Evolutionary conservation across 495 filamentous ascomycete species (phyloP).

Genomic region (Sporormia fimetaria): DNA sequence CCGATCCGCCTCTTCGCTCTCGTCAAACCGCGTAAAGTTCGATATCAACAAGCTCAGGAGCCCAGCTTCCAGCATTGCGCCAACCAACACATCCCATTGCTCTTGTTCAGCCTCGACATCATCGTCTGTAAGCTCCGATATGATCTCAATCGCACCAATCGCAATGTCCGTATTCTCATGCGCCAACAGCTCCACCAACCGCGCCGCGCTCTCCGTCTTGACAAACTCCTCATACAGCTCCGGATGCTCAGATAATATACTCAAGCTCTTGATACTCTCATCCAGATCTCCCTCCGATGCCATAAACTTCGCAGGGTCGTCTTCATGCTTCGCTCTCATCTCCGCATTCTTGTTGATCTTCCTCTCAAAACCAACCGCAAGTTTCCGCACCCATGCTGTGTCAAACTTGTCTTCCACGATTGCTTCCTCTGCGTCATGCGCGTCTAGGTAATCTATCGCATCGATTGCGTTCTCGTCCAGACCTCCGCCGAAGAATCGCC

Average conservation of each 20-base stretch:
- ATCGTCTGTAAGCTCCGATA: constrained; percentile 87
- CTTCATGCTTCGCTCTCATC: constrained; percentile 75
- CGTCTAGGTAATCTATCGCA: constrained; percentile 83
- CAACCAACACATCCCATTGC: constrained; percentile 73
- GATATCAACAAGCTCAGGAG: constrained; percentile 70
- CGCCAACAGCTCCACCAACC: constrained; percentile 67
- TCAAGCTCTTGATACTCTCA: constrained; percentile 75
- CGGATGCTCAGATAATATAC: constrained; percentile 76
- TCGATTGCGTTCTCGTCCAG: constrained; percentile 68
- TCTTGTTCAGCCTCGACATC: constrained; percentile 74
- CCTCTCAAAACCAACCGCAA: constrained; percentile 79
- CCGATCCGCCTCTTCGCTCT: constrained; percentile 64
- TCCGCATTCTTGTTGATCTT: constrained; percentile 89
- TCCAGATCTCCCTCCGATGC: constrained; percentile 84
- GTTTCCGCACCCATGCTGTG: constrained; percentile 66
- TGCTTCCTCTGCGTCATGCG: constrained; percentile 46
- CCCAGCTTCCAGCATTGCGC: constrained; percentile 71
- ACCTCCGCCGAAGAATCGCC: constrained; percentile 90
- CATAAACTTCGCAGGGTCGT: constrained; percentile 77
- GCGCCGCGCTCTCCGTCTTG: constrained; percentile 61
- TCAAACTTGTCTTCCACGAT: constrained; percentile 67
- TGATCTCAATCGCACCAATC: constrained; percentile 80
- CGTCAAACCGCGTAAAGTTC: constrained; percentile 76
- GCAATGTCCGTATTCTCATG: constrained; percentile 98
- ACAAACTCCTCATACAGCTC: constrained; percentile 77